These are phyloP conservation scores for Penicillium fimorum DNA, from an alignment of 495 filamentous ascomycete species.

Conservation along the genomic window DNA sequence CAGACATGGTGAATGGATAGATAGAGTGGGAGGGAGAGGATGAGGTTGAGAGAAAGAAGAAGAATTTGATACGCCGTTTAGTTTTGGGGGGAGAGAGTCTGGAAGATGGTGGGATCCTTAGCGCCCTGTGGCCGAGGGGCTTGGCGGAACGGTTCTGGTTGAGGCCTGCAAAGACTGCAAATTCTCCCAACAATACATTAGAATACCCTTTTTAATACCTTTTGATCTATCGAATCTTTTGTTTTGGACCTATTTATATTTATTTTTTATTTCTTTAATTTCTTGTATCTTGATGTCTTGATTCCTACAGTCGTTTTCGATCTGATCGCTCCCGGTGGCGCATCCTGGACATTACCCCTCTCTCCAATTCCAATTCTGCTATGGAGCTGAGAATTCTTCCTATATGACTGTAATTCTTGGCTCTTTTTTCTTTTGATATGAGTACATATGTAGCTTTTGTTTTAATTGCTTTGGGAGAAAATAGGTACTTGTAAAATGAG, in stretches of 20 bases:
- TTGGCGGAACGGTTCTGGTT: constrained; percentile 48
- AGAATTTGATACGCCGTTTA: constrained; percentile 45
- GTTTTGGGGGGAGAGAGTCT: constrained; percentile 41
- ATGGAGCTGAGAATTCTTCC: neutral
- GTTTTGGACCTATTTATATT: neutral
- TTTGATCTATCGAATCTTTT: neutral
- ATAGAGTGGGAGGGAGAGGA: constrained; percentile 3
- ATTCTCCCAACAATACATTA: constrained; percentile 37
- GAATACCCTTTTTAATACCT: neutral
- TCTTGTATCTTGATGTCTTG: neutral
- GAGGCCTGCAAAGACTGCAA: constrained; percentile 28
- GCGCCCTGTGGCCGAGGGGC: constrained; percentile 48
- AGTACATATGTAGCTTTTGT: neutral
- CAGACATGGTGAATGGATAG: constrained; percentile 63
- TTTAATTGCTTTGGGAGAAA: neutral
- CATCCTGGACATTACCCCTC: constrained; percentile 6
- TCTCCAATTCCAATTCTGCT: neutral
- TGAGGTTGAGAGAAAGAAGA: constrained; percentile 30
- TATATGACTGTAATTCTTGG: neutral
- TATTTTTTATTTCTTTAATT: neutral
- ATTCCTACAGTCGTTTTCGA: neutral
- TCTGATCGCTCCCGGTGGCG: constrained; percentile 1
- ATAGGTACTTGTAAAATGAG: neutral
- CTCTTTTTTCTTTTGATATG: neutral
- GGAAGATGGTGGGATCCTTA: constrained; percentile 51